Percentiles rank a stretch among this genome's conserved stretches.
Conservation (phyloP, 352 stramenopile genomes). For the Phytophthora meadii region DNA sequence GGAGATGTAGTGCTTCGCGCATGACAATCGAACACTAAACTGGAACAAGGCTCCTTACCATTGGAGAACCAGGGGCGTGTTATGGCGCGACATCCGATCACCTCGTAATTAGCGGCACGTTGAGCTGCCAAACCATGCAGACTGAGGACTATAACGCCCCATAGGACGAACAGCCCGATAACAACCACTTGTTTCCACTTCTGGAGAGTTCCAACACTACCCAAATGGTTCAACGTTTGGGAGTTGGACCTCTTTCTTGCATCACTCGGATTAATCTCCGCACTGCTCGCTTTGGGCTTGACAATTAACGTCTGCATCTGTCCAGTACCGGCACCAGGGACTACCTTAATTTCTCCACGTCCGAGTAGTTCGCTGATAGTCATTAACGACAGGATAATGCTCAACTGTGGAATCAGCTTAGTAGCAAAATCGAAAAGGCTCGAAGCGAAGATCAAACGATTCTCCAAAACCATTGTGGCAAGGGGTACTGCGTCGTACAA, state of each 20-base stretch:
- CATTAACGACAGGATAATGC: conserved; percentile 16
- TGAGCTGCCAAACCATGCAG: conserved; percentile 15
- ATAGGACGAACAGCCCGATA: conserved; percentile 19
- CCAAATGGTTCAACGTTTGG: not conserved
- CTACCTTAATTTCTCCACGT: conserved; percentile 6
- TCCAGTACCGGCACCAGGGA: not conserved
- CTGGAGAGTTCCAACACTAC: not conserved
- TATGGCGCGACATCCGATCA: conserved; percentile 14
- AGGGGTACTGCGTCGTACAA: conserved; percentile 4
- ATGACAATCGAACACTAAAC: conserved; percentile 29
- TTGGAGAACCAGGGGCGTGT: conserved; percentile 29
- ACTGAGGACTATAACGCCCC: conserved; percentile 18
- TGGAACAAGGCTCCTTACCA: conserved; percentile 31
- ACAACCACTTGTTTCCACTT: conserved; percentile 16
- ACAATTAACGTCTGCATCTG: conserved; percentile 5
- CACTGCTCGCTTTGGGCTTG: not conserved
- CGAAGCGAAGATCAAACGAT: conserved; percentile 20
- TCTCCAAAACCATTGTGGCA: conserved; percentile 7
- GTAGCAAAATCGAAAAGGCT: conserved; percentile 16
- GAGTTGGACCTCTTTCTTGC: not conserved
- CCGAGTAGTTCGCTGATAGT: conserved; percentile 13
- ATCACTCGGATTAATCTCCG: not conserved
- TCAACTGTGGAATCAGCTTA: conserved; percentile 27
- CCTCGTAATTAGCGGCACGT: conserved; percentile 16
- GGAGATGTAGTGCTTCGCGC: conserved; percentile 4